A percentile compares a stretch with the other conserved stretches of the same genome.
phyloP scores from a whole-genome alignment of 371 early-diverging fungal genomes.

The Synchytrium microbalum region DNA sequence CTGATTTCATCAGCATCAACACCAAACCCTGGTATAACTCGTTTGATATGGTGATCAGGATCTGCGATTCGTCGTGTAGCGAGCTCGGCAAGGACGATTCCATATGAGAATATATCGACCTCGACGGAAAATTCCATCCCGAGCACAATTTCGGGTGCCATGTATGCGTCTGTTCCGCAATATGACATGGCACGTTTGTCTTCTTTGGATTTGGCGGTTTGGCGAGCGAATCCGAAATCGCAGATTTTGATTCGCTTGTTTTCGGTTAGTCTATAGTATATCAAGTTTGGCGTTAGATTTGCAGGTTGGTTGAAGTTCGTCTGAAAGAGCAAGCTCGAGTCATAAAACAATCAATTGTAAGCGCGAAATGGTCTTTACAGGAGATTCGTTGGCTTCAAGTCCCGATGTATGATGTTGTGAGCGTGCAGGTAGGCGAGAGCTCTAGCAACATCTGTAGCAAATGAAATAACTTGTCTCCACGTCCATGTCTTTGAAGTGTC shows the following conservation, averaged over 20 bases:
- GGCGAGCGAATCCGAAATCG: slow-evolving; percentile 35
- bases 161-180: slow-evolving; percentile 49
- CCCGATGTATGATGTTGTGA: slow-evolving; percentile 48
- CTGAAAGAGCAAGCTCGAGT: too few relatives aligned
- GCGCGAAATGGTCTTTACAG: too few relatives aligned
- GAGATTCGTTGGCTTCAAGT: too few relatives aligned
- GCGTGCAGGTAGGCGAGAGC: slow-evolving; percentile 51
- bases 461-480: slow-evolving; percentile 40
- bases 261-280: too few relatives aligned
- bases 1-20: slow-evolving; percentile 29
- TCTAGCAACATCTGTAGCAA: slow-evolving; percentile 49
- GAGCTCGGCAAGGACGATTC: slow-evolving; percentile 46
- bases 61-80: slow-evolving; percentile 36
- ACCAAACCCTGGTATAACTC: slow-evolving; percentile 34
- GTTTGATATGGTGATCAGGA: slow-evolving; percentile 13
- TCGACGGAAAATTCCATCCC: slow-evolving; percentile 43
- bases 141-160: slow-evolving; percentile 56
- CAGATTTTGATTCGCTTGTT: slow-evolving; percentile 41
- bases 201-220: slow-evolving; percentile 18
- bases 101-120: slow-evolving; percentile 51
- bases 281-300: too few relatives aligned
- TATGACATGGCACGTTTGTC: slow-evolving; percentile 46
- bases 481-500: too few relatives aligned
- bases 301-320: too few relatives aligned
- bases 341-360: too few relatives aligned